Base-by-base conservation (phyloP, 2,329 filamentous ascomycete genomes). In the Pyricularia pennisetigena region DNA sequence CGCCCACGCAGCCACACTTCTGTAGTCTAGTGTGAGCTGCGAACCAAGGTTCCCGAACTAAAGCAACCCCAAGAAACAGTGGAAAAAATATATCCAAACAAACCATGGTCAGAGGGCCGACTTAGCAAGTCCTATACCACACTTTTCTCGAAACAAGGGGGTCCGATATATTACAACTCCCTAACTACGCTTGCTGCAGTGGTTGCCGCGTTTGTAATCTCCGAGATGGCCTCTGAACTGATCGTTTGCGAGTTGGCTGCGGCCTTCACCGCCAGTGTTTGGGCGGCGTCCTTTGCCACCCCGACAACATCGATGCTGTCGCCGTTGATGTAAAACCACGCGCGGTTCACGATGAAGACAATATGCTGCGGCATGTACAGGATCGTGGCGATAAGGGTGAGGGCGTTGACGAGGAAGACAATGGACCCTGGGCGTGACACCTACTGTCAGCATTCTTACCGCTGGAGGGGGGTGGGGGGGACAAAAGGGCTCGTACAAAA, bases 281-380 rank as follows among this genome's bases (percentile, higher is more conserved):
- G 78, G 59, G 79, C 76, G 14, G 79, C 79, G 41, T 78, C 79
- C 74, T 82, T 81, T 26, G 79, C 81, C 49, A 80, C 79, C 69
- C 81, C 79, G 69, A 80, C 81, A 62, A 83, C 79, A 69, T 84
- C 81, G 69, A 83, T 84, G 73, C 87, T 85, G 76, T 97, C 93
- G 73, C 95, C 95, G 72, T 90, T 89, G 78, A 93, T 92, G 83
- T 99, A 99, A 83, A 97, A 99, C 87, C 92, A 97, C 68, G 93
- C 89, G 76, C 94, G 91, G 76, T 88, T 88, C 75, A 90, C 86
- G 74, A 99, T 89, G 76, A 92, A 90, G 74, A 87, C 85, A 74
- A 98, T 82, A 81, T 98, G 94, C 75, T 96, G 90, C 12, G 95
- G 95, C 23, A 99, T 91, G 83, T 99, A 99, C 72, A 98, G 88